A percentile compares a stretch with the other conserved stretches of the same genome.
These are phyloP conservation scores for Leccinum fallax DNA, from an alignment of 1,284 basidiomycete species.

Conservation along the genomic window DNA sequence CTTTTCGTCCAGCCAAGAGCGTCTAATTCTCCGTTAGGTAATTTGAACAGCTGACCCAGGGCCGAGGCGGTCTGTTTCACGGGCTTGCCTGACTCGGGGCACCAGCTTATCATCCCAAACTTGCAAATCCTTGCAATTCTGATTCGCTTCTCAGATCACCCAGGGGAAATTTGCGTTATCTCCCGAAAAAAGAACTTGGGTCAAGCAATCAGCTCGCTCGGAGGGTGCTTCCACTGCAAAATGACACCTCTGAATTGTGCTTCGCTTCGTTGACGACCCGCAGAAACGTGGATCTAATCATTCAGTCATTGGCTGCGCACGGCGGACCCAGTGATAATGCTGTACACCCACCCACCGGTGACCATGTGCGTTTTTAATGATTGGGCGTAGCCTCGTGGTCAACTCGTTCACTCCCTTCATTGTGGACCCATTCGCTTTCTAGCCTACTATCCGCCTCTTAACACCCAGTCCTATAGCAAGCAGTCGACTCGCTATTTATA, in stretches of 20 bases:
- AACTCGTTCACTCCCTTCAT: slow-evolving; percentile 11
- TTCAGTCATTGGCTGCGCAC: neutral
- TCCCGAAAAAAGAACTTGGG: neutral
- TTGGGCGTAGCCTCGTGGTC: slow-evolving; percentile 6
- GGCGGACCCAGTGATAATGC: slow-evolving; percentile 20
- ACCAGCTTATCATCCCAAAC: neutral
- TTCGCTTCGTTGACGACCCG: slow-evolving; percentile 1
- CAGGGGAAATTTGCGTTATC: neutral
- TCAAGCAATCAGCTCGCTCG: slow-evolving; percentile 3
- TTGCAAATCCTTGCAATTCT: neutral
- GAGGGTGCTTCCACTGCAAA: neutral
- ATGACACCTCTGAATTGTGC: neutral
- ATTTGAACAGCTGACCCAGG: neutral
- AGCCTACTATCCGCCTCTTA: slow-evolving; percentile 5
- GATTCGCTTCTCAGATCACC: slow-evolving; percentile 1
- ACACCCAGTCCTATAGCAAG: slow-evolving; percentile 1
- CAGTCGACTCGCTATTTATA: slow-evolving; percentile 1
- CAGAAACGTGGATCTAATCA: slow-evolving; percentile 14
- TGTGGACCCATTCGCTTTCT: slow-evolving; percentile 6
- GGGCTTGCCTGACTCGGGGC: neutral
- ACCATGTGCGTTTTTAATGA: slow-evolving; percentile 4
- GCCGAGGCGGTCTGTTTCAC: neutral
- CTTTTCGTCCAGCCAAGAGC: neutral
- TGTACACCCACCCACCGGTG: slow-evolving; percentile 11
- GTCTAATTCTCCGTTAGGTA: neutral